phyloP scores from a whole-genome alignment of 176 grass and related monocot genomes.

The Zea mays region Zm-B73-REFERENCE-NAM-5.0 NC_050096.1:202604501-202605000 shows the following conservation, averaged over 20 bases:
- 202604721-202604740: neutral
- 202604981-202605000: too few species aligned
- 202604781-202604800: neutral
- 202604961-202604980: too few species aligned
- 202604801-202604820: conserved; percentile 10
- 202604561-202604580: conserved; percentile 9
- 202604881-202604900: neutral
- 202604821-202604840: neutral
- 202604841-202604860: neutral
- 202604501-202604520: neutral
- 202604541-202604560: conserved; percentile 28
- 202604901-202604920: conserved; percentile 11
- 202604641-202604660: conserved; percentile 4
- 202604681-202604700: neutral
- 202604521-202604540: neutral
- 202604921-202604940: too few species aligned
- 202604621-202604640: neutral
- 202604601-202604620: neutral
- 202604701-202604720: conserved; percentile 13
- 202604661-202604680: conserved; percentile 14
- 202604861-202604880: conserved; percentile 3
- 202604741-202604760: neutral
- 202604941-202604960: too few species aligned
- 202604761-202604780: conserved; percentile 17
- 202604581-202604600: conserved; percentile 13